These are phyloP conservation scores for Lactarius quietus DNA, from an alignment of 768 basidiomycete genomes.

Conservation along the genomic window DNA sequence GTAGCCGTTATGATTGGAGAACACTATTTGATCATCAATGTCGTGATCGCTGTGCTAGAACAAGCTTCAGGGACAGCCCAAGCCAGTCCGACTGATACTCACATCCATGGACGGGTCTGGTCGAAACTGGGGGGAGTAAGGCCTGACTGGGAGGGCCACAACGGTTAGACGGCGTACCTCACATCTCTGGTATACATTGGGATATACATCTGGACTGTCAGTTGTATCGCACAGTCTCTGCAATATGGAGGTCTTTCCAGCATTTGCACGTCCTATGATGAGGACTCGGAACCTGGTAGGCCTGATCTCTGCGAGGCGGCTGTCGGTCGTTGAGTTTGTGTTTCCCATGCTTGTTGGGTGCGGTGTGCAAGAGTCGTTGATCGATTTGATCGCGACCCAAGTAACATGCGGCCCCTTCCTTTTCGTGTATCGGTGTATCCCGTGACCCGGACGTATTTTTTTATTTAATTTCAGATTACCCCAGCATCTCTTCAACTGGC, in stretches of 20 bases:
- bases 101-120: not conserved
- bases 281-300: not conserved
- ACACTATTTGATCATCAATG: not conserved
- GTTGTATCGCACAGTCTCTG: not conserved
- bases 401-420: too few relatives aligned
- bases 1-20: not conserved
- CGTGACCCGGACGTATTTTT: too few relatives aligned
- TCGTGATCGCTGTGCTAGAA: not conserved
- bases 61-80: not conserved
- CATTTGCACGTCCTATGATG: not conserved
- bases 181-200: not conserved
- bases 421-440: too few relatives aligned
- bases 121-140: not conserved
- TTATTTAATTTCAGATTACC: too few relatives aligned
- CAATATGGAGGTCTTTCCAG: not conserved
- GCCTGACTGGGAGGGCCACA: not conserved
- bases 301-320: not conserved
- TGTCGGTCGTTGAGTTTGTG: not conserved
- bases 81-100: not conserved
- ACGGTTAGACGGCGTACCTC: not conserved
- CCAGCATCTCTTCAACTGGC: too few relatives aligned
- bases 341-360: not conserved
- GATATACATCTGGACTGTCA: not conserved
- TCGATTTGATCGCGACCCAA: too few relatives aligned
- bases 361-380: too few relatives aligned